Base-by-base conservation (phyloP, 805 yeast genomes). In the Wickerhamomyces rabaulensis region DNA sequence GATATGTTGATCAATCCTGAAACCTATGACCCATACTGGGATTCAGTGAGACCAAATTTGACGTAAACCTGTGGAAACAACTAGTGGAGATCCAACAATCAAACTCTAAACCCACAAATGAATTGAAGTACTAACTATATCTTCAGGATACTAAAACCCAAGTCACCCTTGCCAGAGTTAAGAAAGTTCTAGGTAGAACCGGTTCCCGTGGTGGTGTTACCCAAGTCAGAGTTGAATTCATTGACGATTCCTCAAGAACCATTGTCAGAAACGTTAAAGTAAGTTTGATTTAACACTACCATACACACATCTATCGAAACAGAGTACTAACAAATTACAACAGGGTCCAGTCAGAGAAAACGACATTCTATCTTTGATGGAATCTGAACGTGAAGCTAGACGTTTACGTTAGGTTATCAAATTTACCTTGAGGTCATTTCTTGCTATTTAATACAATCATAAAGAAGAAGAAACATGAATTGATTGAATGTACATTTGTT, bases 141-240 rank as follows among this genome's bases (percentile, higher is more conserved):
- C 10, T n/a, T 43, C 46, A 59, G 64, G 64, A 60, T 53, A 52
- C 64, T 40, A 60, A 60, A 55, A 60, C 75, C 68, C 71, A 83
- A 77, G 97, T 92, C 70, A 94, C 96, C 81, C 88, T 92, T 78
- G 99, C 98, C 74, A 92, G 92, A 84, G 99, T 92, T 73, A 89
- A 89, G 79, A 94, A 92, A 82, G 98, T 92, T 75, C 84, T 92
- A 78, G 98, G 98, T 76, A 92, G 99, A 80, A 92, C 99, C 85
- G 99, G 99, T 75, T 92, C 99, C 75, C 92, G 98, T 81, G 98
- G 98, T 87, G 97, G 97, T 82, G 96, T 88, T 76, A 88, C 96
- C 78, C 96, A 88, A 78, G 96, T 89, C 77, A 88, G 96, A 77
- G 96, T 88, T 70, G 96, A 88, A 78, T 89, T 88, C 84, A 79